Percentiles rank a stretch among this genome's conserved stretches.
phyloP scores from a whole-genome alignment of 75 land plant genomes.

The Sequoia sempervirens region DNA sequence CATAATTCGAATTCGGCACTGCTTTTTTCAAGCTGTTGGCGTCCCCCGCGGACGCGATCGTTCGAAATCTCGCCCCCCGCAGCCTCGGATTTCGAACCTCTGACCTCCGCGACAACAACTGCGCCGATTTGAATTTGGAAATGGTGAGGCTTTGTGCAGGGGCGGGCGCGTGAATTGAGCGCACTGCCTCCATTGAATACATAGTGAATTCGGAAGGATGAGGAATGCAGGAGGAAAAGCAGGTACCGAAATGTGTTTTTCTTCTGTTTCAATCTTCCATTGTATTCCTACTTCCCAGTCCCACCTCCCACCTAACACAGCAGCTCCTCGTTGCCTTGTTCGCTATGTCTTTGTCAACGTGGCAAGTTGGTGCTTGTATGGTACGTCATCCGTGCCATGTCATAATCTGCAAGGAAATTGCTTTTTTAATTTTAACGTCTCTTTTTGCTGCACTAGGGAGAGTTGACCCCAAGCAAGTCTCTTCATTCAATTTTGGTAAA shows the following conservation, averaged over 20 bases:
- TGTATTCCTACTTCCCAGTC: background rate
- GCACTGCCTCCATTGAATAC: background rate
- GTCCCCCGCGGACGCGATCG: background rate
- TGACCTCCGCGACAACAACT: background rate
- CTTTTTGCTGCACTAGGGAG: too few relatives aligned
- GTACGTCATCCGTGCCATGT: background rate
- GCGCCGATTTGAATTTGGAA: background rate
- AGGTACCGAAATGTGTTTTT: background rate
- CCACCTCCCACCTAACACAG: slow-evolving; percentile 1
- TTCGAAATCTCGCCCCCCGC: background rate
- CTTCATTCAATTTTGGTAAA: too few relatives aligned
- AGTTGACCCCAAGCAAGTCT: too few relatives aligned
- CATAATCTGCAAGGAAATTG: too few relatives aligned
- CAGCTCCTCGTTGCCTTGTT: background rate
- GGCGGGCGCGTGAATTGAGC: background rate
- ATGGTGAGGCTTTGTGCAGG: background rate
- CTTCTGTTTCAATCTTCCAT: background rate
- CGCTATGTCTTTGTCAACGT: background rate
- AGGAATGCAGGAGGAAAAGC: background rate
- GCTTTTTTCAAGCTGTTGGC: background rate
- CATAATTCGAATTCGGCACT: slow-evolving; percentile 63
- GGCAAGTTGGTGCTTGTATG: background rate
- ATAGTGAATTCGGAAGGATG: background rate
- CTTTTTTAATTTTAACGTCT: too few relatives aligned
- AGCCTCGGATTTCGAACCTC: background rate